These are phyloP conservation scores for Botryosphaeria dothidea DNA, from an alignment of 2,329 filamentous ascomycete species.

Conservation along the genomic window DNA sequence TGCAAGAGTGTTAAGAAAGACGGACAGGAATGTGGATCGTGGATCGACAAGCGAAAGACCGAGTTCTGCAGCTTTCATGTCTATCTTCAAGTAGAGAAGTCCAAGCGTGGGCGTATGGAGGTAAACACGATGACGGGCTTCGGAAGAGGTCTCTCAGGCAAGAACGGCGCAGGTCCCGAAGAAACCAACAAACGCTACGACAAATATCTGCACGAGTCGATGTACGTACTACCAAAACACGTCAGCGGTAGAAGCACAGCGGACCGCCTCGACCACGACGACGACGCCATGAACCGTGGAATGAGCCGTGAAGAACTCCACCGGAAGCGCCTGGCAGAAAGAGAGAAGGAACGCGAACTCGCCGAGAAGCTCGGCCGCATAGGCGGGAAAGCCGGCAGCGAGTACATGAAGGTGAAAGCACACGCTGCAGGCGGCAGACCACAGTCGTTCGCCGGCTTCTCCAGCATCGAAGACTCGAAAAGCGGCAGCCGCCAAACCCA, in stretches of 20 bases:
- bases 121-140: conserved; percentile 67
- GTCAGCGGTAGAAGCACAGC: conserved; percentile 51
- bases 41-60: conserved; percentile 86
- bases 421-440: neutral
- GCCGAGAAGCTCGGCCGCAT: conserved; percentile 66
- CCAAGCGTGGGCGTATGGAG: conserved; percentile 70
- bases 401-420: conserved; percentile 62
- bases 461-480: neutral
- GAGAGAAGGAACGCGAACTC: conserved; percentile 73
- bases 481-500: neutral
- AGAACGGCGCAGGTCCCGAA: conserved; percentile 28
- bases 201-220: conserved; percentile 54
- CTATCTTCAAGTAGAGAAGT: conserved; percentile 75
- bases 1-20: conserved; percentile 86
- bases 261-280: conserved; percentile 65
- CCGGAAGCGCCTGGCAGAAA: conserved; percentile 63
- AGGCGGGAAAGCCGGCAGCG: conserved; percentile 64
- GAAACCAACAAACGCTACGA: conserved; percentile 50
- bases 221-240: conserved; percentile 43
- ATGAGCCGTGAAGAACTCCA: conserved; percentile 66
- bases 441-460: neutral
- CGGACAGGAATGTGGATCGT: conserved; percentile 74
- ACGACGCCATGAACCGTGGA: conserved; percentile 56
- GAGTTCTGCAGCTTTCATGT: conserved; percentile 93
- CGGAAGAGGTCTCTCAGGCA: conserved; percentile 23